Conservation (phyloP, 805 yeast species). For the Candida ortonii region DNA sequence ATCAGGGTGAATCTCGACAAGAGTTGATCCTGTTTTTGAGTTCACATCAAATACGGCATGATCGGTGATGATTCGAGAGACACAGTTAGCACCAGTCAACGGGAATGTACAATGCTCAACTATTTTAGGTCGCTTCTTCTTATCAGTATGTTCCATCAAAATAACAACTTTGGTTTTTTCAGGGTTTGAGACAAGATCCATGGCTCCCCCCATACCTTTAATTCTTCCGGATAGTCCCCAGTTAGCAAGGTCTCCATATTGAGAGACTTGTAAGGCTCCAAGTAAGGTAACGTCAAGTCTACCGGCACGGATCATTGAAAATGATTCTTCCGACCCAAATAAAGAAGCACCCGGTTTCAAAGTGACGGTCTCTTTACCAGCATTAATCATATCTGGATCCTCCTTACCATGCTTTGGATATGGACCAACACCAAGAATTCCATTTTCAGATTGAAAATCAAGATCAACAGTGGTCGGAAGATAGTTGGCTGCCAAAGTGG, state of each 20-base stretch:
- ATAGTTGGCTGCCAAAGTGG: slow-evolving; percentile 45
- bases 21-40: slow-evolving; percentile 35
- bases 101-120: slow-evolving; percentile 44
- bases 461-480: slow-evolving; percentile 37
- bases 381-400: slow-evolving; percentile 47
- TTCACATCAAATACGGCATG: slow-evolving; percentile 48
- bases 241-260: slow-evolving; percentile 48
- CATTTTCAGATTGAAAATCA: slow-evolving; percentile 47
- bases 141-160: slow-evolving; percentile 47
- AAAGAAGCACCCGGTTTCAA: slow-evolving; percentile 44
- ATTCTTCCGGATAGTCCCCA: slow-evolving; percentile 52
- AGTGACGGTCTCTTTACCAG: slow-evolving; percentile 52
- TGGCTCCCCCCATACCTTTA: slow-evolving; percentile 55
- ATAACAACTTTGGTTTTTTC: slow-evolving; percentile 43
- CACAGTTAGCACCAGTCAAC: slow-evolving; percentile 45
- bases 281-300: slow-evolving; percentile 42
- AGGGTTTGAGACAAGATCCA: slow-evolving; percentile 51
- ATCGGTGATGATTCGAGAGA: slow-evolving; percentile 44
- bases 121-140: slow-evolving; percentile 46
- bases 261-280: slow-evolving; percentile 50
- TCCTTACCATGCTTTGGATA: slow-evolving; percentile 41
- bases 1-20: slow-evolving; percentile 42
- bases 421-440: slow-evolving; percentile 49
- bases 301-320: slow-evolving; percentile 48
- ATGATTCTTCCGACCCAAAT: slow-evolving; percentile 50